Evolutionary conservation across 2,329 filamentous ascomycete species (phyloP).

Genomic region (Blastomyces emzantsi): DNA sequence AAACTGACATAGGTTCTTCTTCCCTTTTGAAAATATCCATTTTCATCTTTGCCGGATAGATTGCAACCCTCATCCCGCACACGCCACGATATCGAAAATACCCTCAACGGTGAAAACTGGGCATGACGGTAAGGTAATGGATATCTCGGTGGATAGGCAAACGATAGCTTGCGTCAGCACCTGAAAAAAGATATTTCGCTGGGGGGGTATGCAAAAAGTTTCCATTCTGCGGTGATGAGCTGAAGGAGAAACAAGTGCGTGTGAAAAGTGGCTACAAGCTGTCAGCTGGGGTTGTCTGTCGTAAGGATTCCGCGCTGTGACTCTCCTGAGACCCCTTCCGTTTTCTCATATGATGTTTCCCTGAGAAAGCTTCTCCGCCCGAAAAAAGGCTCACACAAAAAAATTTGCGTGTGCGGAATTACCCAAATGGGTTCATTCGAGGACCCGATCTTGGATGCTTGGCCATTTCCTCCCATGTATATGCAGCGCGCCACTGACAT

Average conservation of each 20-base stretch:
- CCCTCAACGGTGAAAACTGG: slow-evolving; percentile 47
- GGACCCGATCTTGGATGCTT: background rate
- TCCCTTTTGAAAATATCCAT: background rate
- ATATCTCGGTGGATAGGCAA: slow-evolving; percentile 54
- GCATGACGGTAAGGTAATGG: slow-evolving; percentile 53
- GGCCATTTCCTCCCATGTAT: background rate
- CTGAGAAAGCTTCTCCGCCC: background rate
- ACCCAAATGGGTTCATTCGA: background rate
- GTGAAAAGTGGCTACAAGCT: slow-evolving; percentile 21
- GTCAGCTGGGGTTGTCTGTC: too few species aligned
- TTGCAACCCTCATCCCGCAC: background rate
- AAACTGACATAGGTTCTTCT: background rate
- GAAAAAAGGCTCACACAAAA: background rate
- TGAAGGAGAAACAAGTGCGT: slow-evolving; percentile 57
- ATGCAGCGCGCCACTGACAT: background rate
- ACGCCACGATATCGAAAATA: slow-evolving; percentile 62
- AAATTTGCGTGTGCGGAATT: background rate
- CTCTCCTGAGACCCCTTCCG: too few species aligned
- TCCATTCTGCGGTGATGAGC: slow-evolving; percentile 41
- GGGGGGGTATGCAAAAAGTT: slow-evolving; percentile 51
- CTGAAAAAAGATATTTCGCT: slow-evolving; percentile 42
- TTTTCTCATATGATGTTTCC: background rate
- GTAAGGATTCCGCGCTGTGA: background rate
- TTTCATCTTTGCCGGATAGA: background rate
- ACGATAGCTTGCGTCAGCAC: slow-evolving; percentile 54